Evolutionary conservation across 768 basidiomycete species (phyloP), one percentile per base, ranked within the genome.

Genomic region (Rubroboletus satanas): DNA sequence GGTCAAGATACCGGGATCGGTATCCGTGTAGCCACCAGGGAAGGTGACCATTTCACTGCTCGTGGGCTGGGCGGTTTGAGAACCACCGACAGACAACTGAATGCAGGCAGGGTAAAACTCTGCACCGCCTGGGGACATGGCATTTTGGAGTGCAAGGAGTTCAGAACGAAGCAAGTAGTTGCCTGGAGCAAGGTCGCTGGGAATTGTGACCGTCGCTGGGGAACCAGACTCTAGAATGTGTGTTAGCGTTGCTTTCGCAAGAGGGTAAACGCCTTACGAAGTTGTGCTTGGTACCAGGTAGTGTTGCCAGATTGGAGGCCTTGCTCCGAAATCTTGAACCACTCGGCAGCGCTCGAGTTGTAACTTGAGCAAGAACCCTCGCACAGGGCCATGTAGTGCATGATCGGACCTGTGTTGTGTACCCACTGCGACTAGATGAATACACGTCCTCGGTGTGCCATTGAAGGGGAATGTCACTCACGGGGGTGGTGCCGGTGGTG

Each of bases 151-250:
- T 7, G 84, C 76, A 62, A 92, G 84, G 68, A 91, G 77, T 37
- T 90, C 89, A 68, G 88, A 82, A 3, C 90, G 87, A 61, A 90
- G 66, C 46, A 91, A 70, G 66, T 91, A 92, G 60, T 85, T 79
- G 6, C 88, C 90, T 0, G 86, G 64, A 1, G 82, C 79, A 45
- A 91, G 70, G 41, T 73, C 77, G 11, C 56, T 49, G 1, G 83
- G 84, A 26, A 85, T 66, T 0, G 67, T 73, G 6, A 79, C 70
- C 1, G 52, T 71, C 0, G 72, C 76, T 2, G 74, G 65, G 3
- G 61, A 64, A 1, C 82, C 79, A 1, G 65, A 60, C 55, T 73
- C 79, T 78, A 41, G 0, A 36, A 28, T 1, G 10, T 9, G 36
- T 14, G 46, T 52, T 15, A 62, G 54, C 7, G 11, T 6, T 36